These are phyloP conservation scores for Schizonepeta tenuifolia DNA, from an alignment of 257 asterid genomes.

Conservation along the genomic window DNA sequence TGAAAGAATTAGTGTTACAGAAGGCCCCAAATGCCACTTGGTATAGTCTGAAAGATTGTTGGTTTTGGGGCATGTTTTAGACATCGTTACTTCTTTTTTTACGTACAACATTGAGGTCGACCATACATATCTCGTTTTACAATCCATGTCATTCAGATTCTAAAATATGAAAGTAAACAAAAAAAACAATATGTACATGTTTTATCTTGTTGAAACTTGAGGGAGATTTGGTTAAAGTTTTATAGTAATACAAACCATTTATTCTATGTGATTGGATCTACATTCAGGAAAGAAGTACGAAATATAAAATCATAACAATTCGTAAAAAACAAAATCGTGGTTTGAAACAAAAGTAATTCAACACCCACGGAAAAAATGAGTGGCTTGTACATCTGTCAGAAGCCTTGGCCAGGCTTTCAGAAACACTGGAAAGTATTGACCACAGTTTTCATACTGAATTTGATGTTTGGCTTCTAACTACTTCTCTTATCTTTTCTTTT, in stretches of 20 bases:
- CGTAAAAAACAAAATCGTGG: too few species aligned
- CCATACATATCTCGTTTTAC: neutral
- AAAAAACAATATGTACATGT: neutral
- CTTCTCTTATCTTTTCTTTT: neutral
- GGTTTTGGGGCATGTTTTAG: neutral
- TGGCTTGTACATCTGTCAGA: neutral
- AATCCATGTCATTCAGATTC: neutral
- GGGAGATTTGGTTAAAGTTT: neutral
- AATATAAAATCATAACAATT: neutral
- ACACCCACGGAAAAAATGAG: neutral
- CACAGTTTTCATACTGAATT: neutral
- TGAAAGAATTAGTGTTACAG: neutral
- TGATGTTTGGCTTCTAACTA: neutral
- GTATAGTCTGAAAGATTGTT: neutral
- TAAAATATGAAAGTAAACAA: neutral
- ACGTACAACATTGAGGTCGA: neutral
- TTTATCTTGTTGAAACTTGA: neutral
- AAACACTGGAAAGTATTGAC: neutral
- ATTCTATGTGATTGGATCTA: neutral
- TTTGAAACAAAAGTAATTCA: neutral
- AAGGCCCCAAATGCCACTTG: neutral
- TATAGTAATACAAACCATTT: neutral
- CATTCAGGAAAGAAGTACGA: neutral
- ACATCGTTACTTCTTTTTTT: neutral
- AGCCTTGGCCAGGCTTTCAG: neutral